Evolutionary conservation across 768 basidiomycete genomes (phyloP).

Genomic region (Suillus variegatus): DNA sequence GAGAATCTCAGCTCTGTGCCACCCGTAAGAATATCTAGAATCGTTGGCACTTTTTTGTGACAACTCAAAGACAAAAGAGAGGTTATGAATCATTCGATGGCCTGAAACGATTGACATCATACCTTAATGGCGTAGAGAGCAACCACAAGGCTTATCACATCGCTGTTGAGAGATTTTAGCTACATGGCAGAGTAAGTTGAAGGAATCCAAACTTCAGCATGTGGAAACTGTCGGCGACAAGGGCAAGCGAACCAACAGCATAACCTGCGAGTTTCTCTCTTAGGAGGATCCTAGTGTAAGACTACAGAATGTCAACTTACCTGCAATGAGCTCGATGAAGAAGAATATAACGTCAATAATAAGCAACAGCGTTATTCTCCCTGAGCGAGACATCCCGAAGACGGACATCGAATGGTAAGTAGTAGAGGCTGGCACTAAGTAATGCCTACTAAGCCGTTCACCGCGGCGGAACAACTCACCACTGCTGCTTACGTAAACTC

Average conservation of each 20-base stretch:
- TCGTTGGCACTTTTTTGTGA: slow-evolving; percentile 58
- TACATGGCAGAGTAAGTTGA: slow-evolving; percentile 2
- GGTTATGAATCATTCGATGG: not conserved
- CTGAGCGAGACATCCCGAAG: slow-evolving; percentile 60
- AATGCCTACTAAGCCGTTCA: not conserved
- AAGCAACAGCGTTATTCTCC: slow-evolving; percentile 74
- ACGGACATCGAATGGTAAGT: not conserved
- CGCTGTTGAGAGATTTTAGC: slow-evolving; percentile 51
- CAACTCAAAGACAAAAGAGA: slow-evolving; percentile 46
- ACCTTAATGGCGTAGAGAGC: slow-evolving; percentile 95
- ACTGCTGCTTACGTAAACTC: not conserved
- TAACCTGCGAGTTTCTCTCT: slow-evolving; percentile 56
- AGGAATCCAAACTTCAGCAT: slow-evolving; percentile 85
- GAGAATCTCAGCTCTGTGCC: slow-evolving; percentile 96
- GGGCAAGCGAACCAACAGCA: slow-evolving; percentile 93
- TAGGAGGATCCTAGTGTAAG: not conserved
- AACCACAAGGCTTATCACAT: slow-evolving; percentile 93
- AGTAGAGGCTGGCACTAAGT: not conserved
- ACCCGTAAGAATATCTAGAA: slow-evolving; percentile 94
- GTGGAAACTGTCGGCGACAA: slow-evolving; percentile 97
- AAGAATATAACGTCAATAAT: slow-evolving; percentile 88
- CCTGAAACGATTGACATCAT: not conserved
- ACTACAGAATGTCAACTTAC: slow-evolving; percentile 38
- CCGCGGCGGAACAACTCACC: not conserved
- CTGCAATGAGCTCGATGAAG: slow-evolving; percentile 80